A percentile compares a stretch with the other conserved stretches of the same genome.
These are phyloP conservation scores for Graphilbum ipis-grandicollis DNA, from an alignment of 2,329 filamentous ascomycete genomes.

Conservation along the genomic window DNA sequence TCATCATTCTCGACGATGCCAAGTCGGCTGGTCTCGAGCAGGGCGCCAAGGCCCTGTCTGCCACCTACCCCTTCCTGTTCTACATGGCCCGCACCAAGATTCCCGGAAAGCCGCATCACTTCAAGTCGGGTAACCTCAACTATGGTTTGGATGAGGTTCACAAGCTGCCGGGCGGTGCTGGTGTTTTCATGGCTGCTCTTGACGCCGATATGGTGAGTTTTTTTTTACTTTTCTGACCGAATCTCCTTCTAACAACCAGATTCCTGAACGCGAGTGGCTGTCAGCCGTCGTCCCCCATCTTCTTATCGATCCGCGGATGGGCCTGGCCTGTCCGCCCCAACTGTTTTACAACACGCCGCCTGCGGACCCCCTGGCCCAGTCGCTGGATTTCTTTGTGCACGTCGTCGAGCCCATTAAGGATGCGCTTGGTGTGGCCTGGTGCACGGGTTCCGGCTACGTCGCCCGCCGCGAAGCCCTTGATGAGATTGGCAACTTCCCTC, in stretches of 20 bases:
- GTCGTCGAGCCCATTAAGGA: slow-evolving; percentile 30
- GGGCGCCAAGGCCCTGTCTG: slow-evolving; percentile 16
- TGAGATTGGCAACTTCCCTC: slow-evolving; percentile 42
- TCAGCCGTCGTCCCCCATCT: slow-evolving; percentile 39
- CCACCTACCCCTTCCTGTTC: slow-evolving; percentile 28
- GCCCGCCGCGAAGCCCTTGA: slow-evolving; percentile 39
- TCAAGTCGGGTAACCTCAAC: slow-evolving; percentile 49
- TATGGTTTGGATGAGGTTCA: slow-evolving; percentile 35
- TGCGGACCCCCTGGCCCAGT: slow-evolving; percentile 38
- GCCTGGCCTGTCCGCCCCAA: slow-evolving; percentile 39
- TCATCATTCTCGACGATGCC: slow-evolving; percentile 40
- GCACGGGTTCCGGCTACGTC: slow-evolving; percentile 44
- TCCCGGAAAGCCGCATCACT: slow-evolving; percentile 32
- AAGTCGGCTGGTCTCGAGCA: slow-evolving; percentile 22
- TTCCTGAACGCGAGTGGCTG: slow-evolving; percentile 41
- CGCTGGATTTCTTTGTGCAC: slow-evolving; percentile 39
- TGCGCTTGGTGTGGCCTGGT: slow-evolving; percentile 35
- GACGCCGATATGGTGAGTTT: slow-evolving; percentile 41
- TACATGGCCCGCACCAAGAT: slow-evolving; percentile 34
- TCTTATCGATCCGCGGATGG: slow-evolving; percentile 34
- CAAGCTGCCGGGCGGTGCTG: slow-evolving; percentile 32
- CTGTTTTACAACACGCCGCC: slow-evolving; percentile 44
- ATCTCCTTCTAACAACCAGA: slow-evolving; percentile 11
- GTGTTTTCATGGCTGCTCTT: slow-evolving; percentile 40
- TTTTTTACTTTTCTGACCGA: neutral